These are phyloP conservation scores for Sporodiniella umbellata DNA, from an alignment of 371 early-diverging fungal species.

Conservation along the genomic window DNA sequence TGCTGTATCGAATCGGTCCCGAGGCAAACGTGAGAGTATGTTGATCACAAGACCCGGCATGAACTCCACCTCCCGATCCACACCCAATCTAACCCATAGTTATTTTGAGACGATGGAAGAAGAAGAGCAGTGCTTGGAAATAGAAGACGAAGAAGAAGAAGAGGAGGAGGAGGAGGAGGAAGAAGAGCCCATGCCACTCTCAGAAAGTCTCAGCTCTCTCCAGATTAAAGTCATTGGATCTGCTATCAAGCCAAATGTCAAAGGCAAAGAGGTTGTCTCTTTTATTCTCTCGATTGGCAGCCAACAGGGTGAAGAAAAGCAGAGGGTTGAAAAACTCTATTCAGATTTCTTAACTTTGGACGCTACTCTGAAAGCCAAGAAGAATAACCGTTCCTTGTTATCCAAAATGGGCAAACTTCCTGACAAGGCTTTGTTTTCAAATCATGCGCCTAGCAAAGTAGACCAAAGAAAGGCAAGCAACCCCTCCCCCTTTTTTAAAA, in stretches of 20 bases:
- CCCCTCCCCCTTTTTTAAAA: no score
- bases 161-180: background rate
- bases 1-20: background rate
- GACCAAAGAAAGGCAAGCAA: conserved; percentile 67
- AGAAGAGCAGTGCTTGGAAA: background rate
- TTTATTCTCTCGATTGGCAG: conserved; percentile 52
- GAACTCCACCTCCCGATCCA: conserved; percentile 1
- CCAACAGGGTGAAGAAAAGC: conserved; percentile 49
- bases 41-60: background rate
- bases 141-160: background rate
- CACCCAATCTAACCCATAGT: background rate
- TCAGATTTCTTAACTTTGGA: conserved; percentile 81
- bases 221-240: conserved; percentile 61
- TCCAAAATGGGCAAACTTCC: conserved; percentile 72
- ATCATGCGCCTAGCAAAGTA: conserved; percentile 70
- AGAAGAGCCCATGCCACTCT: background rate
- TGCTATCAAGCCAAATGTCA: conserved; percentile 70
- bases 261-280: conserved; percentile 71
- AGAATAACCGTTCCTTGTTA: conserved; percentile 36
- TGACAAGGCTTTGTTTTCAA: conserved; percentile 78
- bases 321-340: conserved; percentile 85
- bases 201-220: conserved; percentile 12
- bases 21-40: conserved; percentile 7
- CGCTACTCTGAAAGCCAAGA: conserved; percentile 56
- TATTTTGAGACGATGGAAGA: no score